Conservation (phyloP, 441 rosid species). For the Theobroma grandiflorum region DNA sequence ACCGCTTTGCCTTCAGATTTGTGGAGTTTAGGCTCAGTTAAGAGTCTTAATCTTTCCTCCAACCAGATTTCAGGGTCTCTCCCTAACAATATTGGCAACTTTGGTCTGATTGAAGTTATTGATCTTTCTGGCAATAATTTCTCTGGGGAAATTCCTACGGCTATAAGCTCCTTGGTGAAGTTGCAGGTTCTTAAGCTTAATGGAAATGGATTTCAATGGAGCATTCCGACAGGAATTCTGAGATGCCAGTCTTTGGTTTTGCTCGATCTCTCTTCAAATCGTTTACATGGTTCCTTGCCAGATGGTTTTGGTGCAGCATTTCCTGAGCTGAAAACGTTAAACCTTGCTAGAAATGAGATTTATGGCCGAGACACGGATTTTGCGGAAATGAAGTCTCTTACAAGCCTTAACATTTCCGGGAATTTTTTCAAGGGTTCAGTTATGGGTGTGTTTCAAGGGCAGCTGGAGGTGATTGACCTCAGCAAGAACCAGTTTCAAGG, state of each 20-base stretch:
- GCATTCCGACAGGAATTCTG: constrained; percentile 63
- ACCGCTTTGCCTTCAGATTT: constrained; percentile 84
- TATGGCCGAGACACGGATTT: constrained; percentile 63
- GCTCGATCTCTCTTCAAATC: constrained; percentile 78
- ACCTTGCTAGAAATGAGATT: constrained; percentile 73
- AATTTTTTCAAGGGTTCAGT: constrained; percentile 75
- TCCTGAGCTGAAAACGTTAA: constrained; percentile 68
- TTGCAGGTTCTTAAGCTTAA: constrained; percentile 70
- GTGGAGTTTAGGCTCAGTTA: constrained; percentile 80
- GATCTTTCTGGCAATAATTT: constrained; percentile 78
- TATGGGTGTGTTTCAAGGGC: constrained; percentile 52
- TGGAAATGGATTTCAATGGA: constrained; percentile 61
- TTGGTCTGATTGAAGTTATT: constrained; percentile 71
- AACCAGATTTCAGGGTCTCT: constrained; percentile 79
- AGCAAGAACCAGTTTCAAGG: constrained; percentile 86
- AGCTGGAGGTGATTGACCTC: constrained; percentile 65
- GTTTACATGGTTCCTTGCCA: constrained; percentile 74
- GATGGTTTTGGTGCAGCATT: constrained; percentile 75
- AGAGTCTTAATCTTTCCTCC: constrained; percentile 70
- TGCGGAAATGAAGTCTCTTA: constrained; percentile 58
- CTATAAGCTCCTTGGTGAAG: constrained; percentile 61
- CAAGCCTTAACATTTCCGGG: constrained; percentile 69
- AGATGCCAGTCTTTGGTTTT: constrained; percentile 62
- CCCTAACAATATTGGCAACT: constrained; percentile 79
- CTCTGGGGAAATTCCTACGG: constrained; percentile 78